phyloP scores from a whole-genome alignment of 2,329 filamentous ascomycete genomes.

The Fusarium scirpi region DNA sequence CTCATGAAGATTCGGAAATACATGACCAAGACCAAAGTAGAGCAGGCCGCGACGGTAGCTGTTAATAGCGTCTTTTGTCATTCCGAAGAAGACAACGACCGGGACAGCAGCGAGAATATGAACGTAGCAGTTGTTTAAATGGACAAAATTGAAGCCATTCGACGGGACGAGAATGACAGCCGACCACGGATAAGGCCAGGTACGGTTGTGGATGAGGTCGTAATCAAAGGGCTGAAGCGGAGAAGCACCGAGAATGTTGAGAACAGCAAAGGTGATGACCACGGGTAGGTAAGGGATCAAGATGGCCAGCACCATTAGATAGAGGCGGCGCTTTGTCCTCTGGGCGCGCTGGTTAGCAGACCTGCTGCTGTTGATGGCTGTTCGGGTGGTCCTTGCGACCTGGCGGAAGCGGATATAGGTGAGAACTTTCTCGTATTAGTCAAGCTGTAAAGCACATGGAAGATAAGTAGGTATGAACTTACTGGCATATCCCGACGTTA shows the following conservation, averaged over 20 bases:
- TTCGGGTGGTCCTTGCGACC: conserved; percentile 57
- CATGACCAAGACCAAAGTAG: conserved; percentile 55
- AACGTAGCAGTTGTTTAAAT: conserved; percentile 63
- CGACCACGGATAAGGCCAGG: conserved; percentile 58
- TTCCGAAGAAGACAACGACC: conserved; percentile 67
- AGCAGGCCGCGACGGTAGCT: conserved; percentile 59
- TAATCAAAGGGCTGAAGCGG: conserved; percentile 56
- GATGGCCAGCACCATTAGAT: conserved; percentile 66
- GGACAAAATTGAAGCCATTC: conserved; percentile 53
- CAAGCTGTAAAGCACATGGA: neutral
- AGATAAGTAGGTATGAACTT: conserved; percentile 45
- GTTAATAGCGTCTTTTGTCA: conserved; percentile 65
- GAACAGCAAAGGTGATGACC: conserved; percentile 54
- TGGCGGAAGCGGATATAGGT: conserved; percentile 62
- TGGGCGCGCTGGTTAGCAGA: conserved; percentile 57
- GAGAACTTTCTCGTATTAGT: conserved; percentile 51
- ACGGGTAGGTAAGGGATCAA: conserved; percentile 65
- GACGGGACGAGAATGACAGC: conserved; percentile 61
- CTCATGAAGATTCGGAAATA: conserved; percentile 58
- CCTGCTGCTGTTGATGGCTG: conserved; percentile 56
- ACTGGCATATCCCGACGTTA: conserved; percentile 63
- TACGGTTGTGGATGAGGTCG: conserved; percentile 55
- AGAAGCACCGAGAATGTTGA: conserved; percentile 55
- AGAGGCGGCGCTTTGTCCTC: conserved; percentile 64
- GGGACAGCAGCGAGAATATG: conserved; percentile 60